Evolutionary conservation across 805 yeast species (phyloP), one percentile per base, ranked within the genome.

Genomic region (Blastobotrys peoriensis): DNA sequence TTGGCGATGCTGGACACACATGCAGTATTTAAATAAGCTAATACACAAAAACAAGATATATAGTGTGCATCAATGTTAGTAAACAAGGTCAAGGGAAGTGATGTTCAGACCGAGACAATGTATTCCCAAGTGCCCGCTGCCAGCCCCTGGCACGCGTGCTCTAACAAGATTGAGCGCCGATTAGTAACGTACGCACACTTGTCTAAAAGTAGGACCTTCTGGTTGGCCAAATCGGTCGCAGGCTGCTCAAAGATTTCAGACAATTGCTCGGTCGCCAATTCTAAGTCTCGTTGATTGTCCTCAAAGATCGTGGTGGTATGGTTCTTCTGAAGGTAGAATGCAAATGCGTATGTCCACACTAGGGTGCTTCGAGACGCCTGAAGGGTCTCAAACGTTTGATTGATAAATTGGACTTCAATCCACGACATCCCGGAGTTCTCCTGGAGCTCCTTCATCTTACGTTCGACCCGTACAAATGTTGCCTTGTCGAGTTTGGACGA

Each of bases 291-390:
- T 61, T 86, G 94, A 56, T 79, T 79, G 46, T 74, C 77, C 56
- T 86, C 94, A 54, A 87, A 77, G 4, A 86, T 73, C 30, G 72
- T 69, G 6, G 81, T 75, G 45, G 74, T 73, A 46, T 79, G 71
- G 41, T 74, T 71, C 23, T 66, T 61, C 33, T 70, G 72, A 27
- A 87, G 67, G 59, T 80, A 86, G 57, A 67, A 91, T 9, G 86
- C 80, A 54, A 87, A 75, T 2, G 86, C 88, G 64, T 86, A 89
- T 0, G 96, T 79, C 97, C 98, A 93, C 67, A 87, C 85, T 42
- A 93, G 68, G 1, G 86, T 77, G 36, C 79, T 77, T 47, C 98
- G 70, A 5, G 95, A 85, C 46, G 72, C 73, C 23, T 80, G 68
- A 45, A 91, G 64, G 2, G 75, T 73, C 38, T 73, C 71, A 34